phyloP scores from a whole-genome alignment of 2,329 filamentous ascomycete species.

The Penicillium sp. region DNA sequence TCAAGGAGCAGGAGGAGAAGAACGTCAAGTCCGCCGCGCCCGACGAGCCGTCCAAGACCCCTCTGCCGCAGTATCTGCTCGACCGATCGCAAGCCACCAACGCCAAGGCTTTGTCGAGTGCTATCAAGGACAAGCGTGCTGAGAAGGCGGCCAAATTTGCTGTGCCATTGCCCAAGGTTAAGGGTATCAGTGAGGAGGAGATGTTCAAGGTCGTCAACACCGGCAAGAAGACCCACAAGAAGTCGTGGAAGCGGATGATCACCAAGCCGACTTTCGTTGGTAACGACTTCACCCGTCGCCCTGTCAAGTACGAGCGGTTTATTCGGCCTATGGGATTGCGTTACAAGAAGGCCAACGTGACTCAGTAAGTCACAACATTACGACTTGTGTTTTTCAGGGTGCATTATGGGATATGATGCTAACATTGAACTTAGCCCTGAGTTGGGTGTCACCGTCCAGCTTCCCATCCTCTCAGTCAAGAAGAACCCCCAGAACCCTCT shows the following conservation, averaged over 20 bases:
- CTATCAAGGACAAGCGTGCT: constrained; percentile 91
- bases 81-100: constrained; percentile 71
- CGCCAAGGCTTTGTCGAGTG: constrained; percentile 72
- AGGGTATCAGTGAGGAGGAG: constrained; percentile 90
- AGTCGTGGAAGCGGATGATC: constrained; percentile 64
- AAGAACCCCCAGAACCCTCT: constrained; percentile 86
- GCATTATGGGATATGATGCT: constrained; percentile 12
- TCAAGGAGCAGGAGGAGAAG: constrained; percentile 92
- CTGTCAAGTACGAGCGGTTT: constrained; percentile 73
- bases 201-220: constrained; percentile 98
- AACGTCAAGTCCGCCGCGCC: constrained; percentile 84
- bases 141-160: constrained; percentile 93
- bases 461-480: constrained; percentile 74
- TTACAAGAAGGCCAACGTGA: constrained; percentile 75
- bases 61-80: constrained; percentile 88
- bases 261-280: constrained; percentile 89
- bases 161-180: constrained; percentile 89
- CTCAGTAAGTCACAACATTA: no score
- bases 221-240: constrained; percentile 89
- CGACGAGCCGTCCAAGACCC: constrained; percentile 70
- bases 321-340: constrained; percentile 73
- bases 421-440: constrained; percentile 54
- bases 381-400: constrained; percentile 14
- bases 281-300: constrained; percentile 80
- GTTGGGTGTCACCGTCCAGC: constrained; percentile 80